phyloP scores from a whole-genome alignment of 306 rosid species.

The Dalbergia cochinchinensis region DNA sequence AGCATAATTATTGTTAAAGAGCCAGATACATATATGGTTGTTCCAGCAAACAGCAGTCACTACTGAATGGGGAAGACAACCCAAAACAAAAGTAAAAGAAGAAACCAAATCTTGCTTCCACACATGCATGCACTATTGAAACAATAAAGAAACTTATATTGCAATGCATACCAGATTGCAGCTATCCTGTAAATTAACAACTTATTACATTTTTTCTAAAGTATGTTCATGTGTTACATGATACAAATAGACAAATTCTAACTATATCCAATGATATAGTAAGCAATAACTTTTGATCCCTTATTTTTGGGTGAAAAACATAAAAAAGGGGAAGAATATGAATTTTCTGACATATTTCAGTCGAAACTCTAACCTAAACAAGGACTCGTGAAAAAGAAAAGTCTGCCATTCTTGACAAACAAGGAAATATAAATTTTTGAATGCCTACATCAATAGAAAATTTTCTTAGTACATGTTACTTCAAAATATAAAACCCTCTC shows the following conservation, averaged over 20 bases:
- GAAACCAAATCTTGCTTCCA: neutral
- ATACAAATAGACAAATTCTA: neutral
- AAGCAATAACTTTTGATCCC: neutral
- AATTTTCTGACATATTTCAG: neutral
- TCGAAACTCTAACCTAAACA: neutral
- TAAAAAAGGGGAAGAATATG: neutral
- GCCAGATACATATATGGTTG: conserved; percentile 16
- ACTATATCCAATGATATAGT: conserved; percentile 1
- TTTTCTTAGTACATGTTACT: neutral
- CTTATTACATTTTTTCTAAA: too few relatives aligned
- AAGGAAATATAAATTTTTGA: neutral
- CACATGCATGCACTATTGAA: neutral
- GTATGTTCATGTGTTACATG: too few relatives aligned
- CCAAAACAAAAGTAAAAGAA: neutral
- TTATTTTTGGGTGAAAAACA: neutral
- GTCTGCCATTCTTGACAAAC: neutral
- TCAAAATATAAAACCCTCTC: too few relatives aligned
- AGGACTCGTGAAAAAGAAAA: neutral
- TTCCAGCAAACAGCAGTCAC: conserved; percentile 1
- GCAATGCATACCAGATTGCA: neutral
- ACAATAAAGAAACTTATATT: neutral
- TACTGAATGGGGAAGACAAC: neutral
- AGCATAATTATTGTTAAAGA: neutral
- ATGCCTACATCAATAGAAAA: neutral
- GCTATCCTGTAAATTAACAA: neutral